Base-by-base conservation (phyloP, 768 basidiomycete species). In the Pleurotus platypus region DNA sequence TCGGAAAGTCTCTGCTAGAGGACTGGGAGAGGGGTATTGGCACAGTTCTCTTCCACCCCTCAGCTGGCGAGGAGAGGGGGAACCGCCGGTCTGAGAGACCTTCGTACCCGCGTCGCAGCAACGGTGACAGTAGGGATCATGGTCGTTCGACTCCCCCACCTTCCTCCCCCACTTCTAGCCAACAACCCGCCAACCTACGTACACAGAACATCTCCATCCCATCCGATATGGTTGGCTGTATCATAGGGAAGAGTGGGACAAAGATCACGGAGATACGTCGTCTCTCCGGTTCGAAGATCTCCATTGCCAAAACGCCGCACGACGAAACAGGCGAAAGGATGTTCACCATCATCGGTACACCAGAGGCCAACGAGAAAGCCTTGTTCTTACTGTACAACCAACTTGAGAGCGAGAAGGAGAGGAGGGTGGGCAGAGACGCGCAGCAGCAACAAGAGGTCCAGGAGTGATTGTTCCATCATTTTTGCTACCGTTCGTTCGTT, bases 161-260 rank as follows among this genome's bases (percentile, higher is more conserved):
- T 16, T 79, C 80, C 16, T 78, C 81, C 35, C 78, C 83, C 42
- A 71, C 78, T 35, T 76, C 83, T 51, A 69, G 79, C 60, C 84
- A 80, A 63, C 81, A 80, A 26, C 77, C 84, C 30, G 81, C 90
- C 48, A 95, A 95, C 72, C 81, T 98, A 62, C 90, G 95, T 62
- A 98, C 97, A 8, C 97, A 99, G 75, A 98, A 96, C 74, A 98
- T 99, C 64, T 96, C 97, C 64, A 98, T 99, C 67, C 97, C 97
- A 38, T 92, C 91, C 61, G 97, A 99, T 77, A 99, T 99, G 97
- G 97, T 99, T 61, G 95, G 88, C 58, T 92, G 90, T 69, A 92
- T 90, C 75, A 98, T 98, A 66, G 96, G 96, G 58, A 91, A 94
- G 62, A 92, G 89, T 70, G 96, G 96, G 27, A 90, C 92, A 63